A percentile compares a stretch with the other conserved stretches of the same genome.
These are phyloP conservation scores for Xeromyces bisporus DNA, from an alignment of 495 filamentous ascomycete genomes.

Conservation along the genomic window DNA sequence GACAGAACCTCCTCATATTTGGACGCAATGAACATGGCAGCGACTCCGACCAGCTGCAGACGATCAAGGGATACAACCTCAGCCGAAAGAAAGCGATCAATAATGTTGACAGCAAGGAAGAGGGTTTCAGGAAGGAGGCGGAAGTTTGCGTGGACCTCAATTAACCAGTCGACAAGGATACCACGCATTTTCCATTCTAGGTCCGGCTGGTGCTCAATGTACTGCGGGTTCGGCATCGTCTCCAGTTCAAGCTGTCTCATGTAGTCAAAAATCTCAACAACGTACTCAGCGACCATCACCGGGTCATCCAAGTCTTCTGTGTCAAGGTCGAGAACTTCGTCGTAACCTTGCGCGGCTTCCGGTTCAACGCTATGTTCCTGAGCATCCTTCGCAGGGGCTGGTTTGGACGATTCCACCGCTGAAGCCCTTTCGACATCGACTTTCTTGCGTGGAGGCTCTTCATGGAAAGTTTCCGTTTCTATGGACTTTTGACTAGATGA, in stretches of 20 bases:
- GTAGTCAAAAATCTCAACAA: constrained; percentile 94
- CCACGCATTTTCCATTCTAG: constrained; percentile 98
- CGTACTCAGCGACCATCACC: constrained; percentile 94
- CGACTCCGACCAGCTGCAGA: constrained; percentile 89
- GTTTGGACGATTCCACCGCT: constrained; percentile 3
- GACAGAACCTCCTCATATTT: constrained; percentile 98
- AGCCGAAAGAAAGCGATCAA: constrained; percentile 87
- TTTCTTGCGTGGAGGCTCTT: constrained; percentile 38
- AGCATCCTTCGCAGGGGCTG: constrained; percentile 5
- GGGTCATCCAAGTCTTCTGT: constrained; percentile 81
- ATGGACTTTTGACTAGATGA: constrained; percentile 31
- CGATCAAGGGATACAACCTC: constrained; percentile 91
- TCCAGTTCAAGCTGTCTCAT: constrained; percentile 68
- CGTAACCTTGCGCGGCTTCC: constrained; percentile 21
- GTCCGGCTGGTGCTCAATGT: constrained; percentile 86
- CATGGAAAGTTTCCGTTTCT: constrained; percentile 46
- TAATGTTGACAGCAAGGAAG: constrained; percentile 93
- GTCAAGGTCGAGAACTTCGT: constrained; percentile 53
- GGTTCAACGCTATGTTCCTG: constrained; percentile 14
- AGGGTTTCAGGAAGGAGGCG: constrained; percentile 93
- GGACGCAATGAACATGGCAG: constrained; percentile 96
- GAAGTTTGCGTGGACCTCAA: constrained; percentile 95
- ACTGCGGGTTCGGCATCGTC: constrained; percentile 76
- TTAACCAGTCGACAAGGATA: constrained; percentile 94
- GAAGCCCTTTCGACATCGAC: constrained; percentile 24